phyloP scores from a whole-genome alignment of 2,329 filamentous ascomycete genomes.

The Onygenales sp. region DNA sequence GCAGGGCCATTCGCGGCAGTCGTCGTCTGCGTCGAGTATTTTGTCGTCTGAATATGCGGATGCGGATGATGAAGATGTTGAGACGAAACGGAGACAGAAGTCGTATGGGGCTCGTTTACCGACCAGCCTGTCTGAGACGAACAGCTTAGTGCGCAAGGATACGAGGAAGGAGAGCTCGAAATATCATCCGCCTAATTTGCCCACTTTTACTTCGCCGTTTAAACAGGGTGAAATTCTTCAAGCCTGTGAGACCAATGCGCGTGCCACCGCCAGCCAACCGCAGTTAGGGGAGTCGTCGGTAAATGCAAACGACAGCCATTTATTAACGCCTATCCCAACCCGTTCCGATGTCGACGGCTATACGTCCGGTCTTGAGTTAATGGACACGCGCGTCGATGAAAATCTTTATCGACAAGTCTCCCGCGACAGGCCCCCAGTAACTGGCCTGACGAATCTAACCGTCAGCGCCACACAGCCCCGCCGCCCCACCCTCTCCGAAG shows the following conservation, averaged over 20 bases:
- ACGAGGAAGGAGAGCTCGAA: constrained; percentile 26
- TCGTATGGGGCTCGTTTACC: constrained; percentile 22
- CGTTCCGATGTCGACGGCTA: not conserved
- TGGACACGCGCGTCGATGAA: constrained; percentile 13
- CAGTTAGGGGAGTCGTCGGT: not conserved
- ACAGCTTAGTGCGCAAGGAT: constrained; percentile 21
- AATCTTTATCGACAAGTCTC: constrained; percentile 21
- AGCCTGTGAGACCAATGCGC: too few species aligned
- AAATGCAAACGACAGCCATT: not conserved
- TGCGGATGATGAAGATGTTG: constrained; percentile 33
- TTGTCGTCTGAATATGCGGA: constrained; percentile 39
- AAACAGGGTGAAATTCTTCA: constrained; percentile 23
- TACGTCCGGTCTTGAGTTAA: not conserved
- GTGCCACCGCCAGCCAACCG: not conserved
- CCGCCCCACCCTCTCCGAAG: constrained; percentile 28
- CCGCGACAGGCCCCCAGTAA: constrained; percentile 32
- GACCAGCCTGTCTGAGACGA: constrained; percentile 25
- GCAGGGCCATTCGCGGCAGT: constrained; percentile 31
- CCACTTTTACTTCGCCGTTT: constrained; percentile 42
- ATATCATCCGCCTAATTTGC: constrained; percentile 37
- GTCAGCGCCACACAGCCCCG: constrained; percentile 18
- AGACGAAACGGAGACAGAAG: constrained; percentile 20
- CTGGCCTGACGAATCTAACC: constrained; percentile 34
- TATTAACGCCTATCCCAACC: not conserved
- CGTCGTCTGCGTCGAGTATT: constrained; percentile 35